Percentiles rank a stretch among this genome's conserved stretches.
These are phyloP conservation scores for Curvularia sp. DNA, from an alignment of 2,329 filamentous ascomycete species.

Conservation along the genomic window DNA sequence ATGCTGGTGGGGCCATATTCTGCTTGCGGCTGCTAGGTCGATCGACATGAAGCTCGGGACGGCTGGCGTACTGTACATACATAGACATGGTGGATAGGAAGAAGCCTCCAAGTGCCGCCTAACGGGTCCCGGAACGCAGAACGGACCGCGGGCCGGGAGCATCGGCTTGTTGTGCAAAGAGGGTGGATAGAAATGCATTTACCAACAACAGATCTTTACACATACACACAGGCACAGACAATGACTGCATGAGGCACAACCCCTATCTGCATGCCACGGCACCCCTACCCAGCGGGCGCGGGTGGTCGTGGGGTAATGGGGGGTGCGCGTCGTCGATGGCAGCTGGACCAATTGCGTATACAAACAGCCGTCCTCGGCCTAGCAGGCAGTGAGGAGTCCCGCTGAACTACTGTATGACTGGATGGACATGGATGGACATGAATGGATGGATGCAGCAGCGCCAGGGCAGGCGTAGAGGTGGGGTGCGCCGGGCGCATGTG, in stretches of 20 bases:
- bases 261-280: constrained; percentile 3
- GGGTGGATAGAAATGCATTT: neutral
- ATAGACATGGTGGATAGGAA: neutral
- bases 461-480: constrained; percentile 25
- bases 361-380: constrained; percentile 25
- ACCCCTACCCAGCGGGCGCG: neutral
- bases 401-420: constrained; percentile 14
- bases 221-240: neutral
- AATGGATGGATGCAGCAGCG: constrained; percentile 11
- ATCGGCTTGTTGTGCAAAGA: neutral
- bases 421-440: constrained; percentile 2
- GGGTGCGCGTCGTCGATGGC: constrained; percentile 15
- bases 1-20: neutral
- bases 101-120: neutral
- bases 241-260: neutral
- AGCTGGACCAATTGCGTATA: constrained; percentile 27
- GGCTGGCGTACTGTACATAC: neutral
- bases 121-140: neutral
- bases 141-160: neutral
- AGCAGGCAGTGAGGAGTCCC: constrained; percentile 25
- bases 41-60: neutral
- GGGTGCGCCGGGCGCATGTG: neutral
- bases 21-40: neutral
- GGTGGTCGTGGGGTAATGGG: constrained; percentile 14
- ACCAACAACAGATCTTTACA: neutral